Conservation (phyloP, 257 asterid species). For the Ilex aquifolium region DNA sequence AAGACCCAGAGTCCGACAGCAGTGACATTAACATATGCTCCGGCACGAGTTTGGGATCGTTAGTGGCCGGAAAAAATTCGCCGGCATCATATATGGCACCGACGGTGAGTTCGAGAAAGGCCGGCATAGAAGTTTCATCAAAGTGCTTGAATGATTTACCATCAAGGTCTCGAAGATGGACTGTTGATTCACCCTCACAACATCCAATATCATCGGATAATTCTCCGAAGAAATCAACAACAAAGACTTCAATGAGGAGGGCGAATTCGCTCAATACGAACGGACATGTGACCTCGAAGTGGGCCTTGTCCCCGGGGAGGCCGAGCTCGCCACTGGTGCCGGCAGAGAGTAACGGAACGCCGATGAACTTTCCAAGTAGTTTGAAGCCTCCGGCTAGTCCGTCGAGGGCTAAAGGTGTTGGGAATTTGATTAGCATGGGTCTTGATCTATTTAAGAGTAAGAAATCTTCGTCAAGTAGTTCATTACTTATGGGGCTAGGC, state of each 20-base stretch:
- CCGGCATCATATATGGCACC: constrained; percentile 82
- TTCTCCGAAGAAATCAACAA: constrained; percentile 20
- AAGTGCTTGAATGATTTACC: constrained; percentile 43
- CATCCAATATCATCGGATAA: constrained; percentile 19
- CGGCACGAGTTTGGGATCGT: constrained; percentile 33
- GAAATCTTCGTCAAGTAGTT: constrained; percentile 28
- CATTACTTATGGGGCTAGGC: constrained; percentile 42
- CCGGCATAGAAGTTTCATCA: constrained; percentile 50
- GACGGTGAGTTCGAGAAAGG: constrained; percentile 64
- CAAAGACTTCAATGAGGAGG: constrained; percentile 30
- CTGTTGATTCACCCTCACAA: constrained; percentile 32
- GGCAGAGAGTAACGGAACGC: constrained; percentile 27
- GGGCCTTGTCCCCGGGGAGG: constrained; percentile 34
- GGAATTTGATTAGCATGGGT: constrained; percentile 55
- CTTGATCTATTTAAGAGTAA: constrained; percentile 71
- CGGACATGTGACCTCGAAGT: constrained; percentile 14
- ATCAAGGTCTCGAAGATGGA: constrained; percentile 46
- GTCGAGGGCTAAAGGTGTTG: constrained; percentile 45
- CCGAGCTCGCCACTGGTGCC: constrained; percentile 21
- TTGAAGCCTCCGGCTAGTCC: constrained; percentile 71
- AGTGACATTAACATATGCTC: constrained; percentile 34
- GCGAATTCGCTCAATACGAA: constrained; percentile 10
- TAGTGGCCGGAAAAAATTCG: constrained; percentile 18
- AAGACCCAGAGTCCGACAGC: constrained; percentile 47
- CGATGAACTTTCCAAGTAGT: constrained; percentile 10